These are phyloP conservation scores for Euphorbia corollata DNA, from an alignment of 441 rosid genomes.

Conservation along the genomic window DNA sequence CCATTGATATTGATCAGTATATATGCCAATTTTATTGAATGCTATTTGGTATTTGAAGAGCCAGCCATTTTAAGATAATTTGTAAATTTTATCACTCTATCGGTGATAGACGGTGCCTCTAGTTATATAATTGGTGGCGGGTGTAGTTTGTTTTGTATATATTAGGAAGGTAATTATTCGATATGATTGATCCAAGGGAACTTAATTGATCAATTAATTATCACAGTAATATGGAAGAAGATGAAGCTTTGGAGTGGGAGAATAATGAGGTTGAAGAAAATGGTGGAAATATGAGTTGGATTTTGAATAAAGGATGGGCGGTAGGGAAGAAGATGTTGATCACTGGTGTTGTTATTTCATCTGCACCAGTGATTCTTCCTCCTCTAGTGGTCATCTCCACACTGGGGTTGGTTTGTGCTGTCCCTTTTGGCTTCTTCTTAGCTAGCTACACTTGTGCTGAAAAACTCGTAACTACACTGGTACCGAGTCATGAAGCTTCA, in stretches of 20 bases:
- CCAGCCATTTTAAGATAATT: not conserved
- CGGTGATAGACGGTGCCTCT: not conserved
- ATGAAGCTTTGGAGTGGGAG: slow-evolving; percentile 27
- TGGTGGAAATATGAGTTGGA: slow-evolving; percentile 35
- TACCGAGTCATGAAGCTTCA: slow-evolving; percentile 31
- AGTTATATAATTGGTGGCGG: not conserved
- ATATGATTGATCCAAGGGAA: not conserved
- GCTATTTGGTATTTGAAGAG: not conserved
- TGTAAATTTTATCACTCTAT: not conserved
- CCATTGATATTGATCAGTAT: not conserved
- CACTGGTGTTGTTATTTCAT: slow-evolving; percentile 49
- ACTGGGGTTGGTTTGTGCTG: slow-evolving; percentile 51
- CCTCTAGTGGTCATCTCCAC: slow-evolving; percentile 48
- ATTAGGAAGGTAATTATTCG: not conserved
- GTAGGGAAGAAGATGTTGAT: slow-evolving; percentile 59
- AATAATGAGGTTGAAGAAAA: slow-evolving; percentile 23
- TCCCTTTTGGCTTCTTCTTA: slow-evolving; percentile 60
- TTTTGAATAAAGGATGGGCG: slow-evolving; percentile 39
- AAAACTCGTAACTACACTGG: slow-evolving; percentile 54
- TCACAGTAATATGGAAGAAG: slow-evolving; percentile 25
- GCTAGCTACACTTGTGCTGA: slow-evolving; percentile 71
- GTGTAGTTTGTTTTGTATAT: not conserved
- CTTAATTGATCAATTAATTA: not conserved
- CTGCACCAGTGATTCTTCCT: slow-evolving; percentile 65
- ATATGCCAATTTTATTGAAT: not conserved